Conservation (phyloP, 1,284 basidiomycete genomes). For the Gymnopus androsaceus region DNA sequence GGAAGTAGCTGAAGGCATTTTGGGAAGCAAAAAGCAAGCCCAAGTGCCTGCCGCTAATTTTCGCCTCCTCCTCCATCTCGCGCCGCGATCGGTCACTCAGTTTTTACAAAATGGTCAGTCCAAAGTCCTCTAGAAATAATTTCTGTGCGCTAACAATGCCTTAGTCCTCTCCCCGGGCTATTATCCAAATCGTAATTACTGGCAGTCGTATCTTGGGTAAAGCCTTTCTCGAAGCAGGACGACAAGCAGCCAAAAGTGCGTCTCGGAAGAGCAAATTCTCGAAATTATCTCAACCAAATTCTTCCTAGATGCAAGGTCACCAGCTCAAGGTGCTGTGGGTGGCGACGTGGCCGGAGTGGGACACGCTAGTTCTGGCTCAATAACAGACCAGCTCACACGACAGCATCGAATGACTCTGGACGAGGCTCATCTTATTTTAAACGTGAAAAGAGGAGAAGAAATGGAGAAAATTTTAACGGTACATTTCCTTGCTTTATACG, state of each 20-base stretch:
- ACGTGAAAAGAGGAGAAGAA: constrained; percentile 77
- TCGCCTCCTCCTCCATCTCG: background rate
- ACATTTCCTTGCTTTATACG: constrained; percentile 27
- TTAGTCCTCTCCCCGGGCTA: constrained; percentile 73
- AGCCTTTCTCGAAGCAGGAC: constrained; percentile 88
- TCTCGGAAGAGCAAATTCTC: constrained; percentile 18
- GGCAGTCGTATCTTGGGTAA: constrained; percentile 87
- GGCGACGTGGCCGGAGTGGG: constrained; percentile 72
- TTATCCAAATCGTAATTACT: constrained; percentile 83
- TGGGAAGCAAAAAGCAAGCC: background rate
- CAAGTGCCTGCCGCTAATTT: background rate
- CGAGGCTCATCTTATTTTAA: constrained; percentile 93
- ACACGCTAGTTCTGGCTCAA: constrained; percentile 70
- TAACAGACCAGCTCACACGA: constrained; percentile 77
- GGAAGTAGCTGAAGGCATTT: constrained; percentile 11
- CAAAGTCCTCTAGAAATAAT: background rate
- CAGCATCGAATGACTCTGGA: constrained; percentile 94
- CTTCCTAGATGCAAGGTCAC: constrained; percentile 75
- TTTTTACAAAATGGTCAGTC: constrained; percentile 20
- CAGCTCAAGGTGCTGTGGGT: constrained; percentile 61
- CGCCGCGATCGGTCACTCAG: background rate
- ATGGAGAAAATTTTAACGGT: constrained; percentile 78
- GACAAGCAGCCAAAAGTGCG: constrained; percentile 92
- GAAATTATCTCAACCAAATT: background rate
- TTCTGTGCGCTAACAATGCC: background rate